Evolutionary conservation across 148 eudicot species (phyloP), one percentile per base, ranked within the genome.

Genomic region (Rhododendron vialii): DNA sequence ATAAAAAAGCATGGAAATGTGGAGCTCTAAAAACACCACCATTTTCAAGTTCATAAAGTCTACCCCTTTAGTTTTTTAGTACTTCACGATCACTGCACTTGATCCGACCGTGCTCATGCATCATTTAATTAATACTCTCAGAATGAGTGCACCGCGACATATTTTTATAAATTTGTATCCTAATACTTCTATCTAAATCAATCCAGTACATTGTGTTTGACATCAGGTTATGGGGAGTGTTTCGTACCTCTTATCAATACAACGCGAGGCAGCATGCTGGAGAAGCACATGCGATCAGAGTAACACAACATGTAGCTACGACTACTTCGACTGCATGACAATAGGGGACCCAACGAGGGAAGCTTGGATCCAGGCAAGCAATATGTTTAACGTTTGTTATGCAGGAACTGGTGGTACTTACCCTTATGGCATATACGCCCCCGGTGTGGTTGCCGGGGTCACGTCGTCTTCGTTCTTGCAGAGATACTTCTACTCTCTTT

Each of bases 241-340:
- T 84, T 93, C 93, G 95, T 93, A 95, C 82, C 93, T 95, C 33
- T 67, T 93, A 73, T 88, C 98, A 10, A 81, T 95, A 15, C 96
- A 95, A 87, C 85, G 98, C 28, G 91, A 91, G 90, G 96, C 93
- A 88, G 90, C 89, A 17, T 95, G 98, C 79, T 95, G 98, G 98
- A 90, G 87, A 78, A 85, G 84, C 28, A 88, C 67, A 3, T 95
- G 98, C 75, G 71, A 69, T 48, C 76, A 57, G 18, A 90, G 91
- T 47, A 78, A 78, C 7, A 48, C 65, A 47, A 77, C 63, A 3
- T 95, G 96, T 77, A 81, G 78, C 55, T 89, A 89, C 83, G 84
- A 30, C 8, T 95, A 82, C 85, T 93, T 93, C 43, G 96, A 93
- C 80, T 93, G 96, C 83, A 84, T 48, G 30, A 90, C 80, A 82